Evolutionary conservation across 225 moss, liverwort and hornwort genomes (phyloP).

Genomic region (Marchantia polymorpha): DNA sequence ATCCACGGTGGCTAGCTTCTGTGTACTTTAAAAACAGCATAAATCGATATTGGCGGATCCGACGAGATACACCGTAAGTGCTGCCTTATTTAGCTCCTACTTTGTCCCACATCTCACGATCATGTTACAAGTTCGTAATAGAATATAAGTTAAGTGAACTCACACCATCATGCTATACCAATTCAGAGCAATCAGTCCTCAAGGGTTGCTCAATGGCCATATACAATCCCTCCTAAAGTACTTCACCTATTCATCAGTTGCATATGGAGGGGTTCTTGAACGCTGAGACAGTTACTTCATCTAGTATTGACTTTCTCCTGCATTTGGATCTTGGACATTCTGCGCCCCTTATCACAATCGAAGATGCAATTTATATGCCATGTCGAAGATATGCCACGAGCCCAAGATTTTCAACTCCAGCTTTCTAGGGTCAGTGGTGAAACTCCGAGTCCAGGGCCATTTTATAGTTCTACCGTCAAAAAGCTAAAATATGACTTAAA

Average conservation of each 20-base stretch:
- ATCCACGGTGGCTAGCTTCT: constrained; percentile 96
- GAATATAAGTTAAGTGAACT: not conserved
- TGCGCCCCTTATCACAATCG: not conserved
- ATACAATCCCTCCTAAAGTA: not conserved
- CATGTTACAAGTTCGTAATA: not conserved
- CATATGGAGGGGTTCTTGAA: not conserved
- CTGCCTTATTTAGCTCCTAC: not conserved
- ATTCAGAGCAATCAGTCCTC: not conserved
- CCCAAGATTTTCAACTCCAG: constrained; percentile 8
- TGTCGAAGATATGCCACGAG: constrained; percentile 3
- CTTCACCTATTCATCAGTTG: not conserved
- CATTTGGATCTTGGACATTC: constrained; percentile 2
- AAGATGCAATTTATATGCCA: constrained; percentile 5
- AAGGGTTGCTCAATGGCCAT: not conserved
- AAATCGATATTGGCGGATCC: constrained; percentile 92
- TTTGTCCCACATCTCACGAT: not conserved
- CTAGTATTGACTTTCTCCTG: not conserved
- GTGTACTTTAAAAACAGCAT: constrained; percentile 99
- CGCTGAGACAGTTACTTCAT: too few species aligned
- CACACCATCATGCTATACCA: not conserved
- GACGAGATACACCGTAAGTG: constrained; percentile 94
- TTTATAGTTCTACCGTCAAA: not conserved
- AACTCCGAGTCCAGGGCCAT: not conserved
- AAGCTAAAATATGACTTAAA: too few species aligned
- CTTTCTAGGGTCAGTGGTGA: constrained; percentile 10